Conservation (phyloP, 805 yeast genomes). For the Sugiyamaella chiloensis region DNA sequence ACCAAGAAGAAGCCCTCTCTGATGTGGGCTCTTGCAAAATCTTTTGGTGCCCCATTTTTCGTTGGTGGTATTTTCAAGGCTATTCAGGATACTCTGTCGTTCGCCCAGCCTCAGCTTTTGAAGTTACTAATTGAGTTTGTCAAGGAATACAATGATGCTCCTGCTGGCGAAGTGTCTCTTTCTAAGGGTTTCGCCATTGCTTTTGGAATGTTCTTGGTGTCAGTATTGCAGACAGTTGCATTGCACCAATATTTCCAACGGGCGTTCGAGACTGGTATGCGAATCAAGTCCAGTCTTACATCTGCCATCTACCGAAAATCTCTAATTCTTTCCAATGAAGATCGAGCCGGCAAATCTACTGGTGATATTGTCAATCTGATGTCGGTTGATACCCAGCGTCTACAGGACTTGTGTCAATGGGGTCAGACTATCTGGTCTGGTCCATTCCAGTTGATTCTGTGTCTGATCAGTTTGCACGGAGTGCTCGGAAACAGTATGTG, state of each 20-base stretch:
- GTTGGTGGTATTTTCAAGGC: conserved; percentile 71
- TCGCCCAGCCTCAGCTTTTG: conserved; percentile 82
- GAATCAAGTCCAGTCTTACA: conserved; percentile 61
- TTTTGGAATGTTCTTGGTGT: conserved; percentile 56
- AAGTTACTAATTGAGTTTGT: conserved; percentile 61
- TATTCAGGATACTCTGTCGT: conserved; percentile 74
- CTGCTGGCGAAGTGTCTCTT: conserved; percentile 34
- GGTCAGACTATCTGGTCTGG: conserved; percentile 88
- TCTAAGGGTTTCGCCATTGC: conserved; percentile 64
- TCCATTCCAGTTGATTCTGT: conserved; percentile 81
- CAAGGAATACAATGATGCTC: conserved; percentile 40
- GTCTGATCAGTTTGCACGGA: conserved; percentile 70
- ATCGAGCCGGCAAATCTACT: conserved; percentile 57
- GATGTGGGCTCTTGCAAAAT: conserved; percentile 54
- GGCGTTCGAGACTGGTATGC: conserved; percentile 55
- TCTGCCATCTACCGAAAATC: conserved; percentile 67
- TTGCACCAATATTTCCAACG: conserved; percentile 63
- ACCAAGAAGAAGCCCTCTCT: conserved; percentile 44
- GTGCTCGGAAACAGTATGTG: conserved; percentile 82
- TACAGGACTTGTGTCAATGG: conserved; percentile 68
- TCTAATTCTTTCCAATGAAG: conserved; percentile 51
- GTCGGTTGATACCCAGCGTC: conserved; percentile 67
- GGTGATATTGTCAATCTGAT: conserved; percentile 80
- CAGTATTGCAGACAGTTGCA: conserved; percentile 57
- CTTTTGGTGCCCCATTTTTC: conserved; percentile 72